Conservation (phyloP, 805 yeast genomes). For the Clavispora fructus region DNA sequence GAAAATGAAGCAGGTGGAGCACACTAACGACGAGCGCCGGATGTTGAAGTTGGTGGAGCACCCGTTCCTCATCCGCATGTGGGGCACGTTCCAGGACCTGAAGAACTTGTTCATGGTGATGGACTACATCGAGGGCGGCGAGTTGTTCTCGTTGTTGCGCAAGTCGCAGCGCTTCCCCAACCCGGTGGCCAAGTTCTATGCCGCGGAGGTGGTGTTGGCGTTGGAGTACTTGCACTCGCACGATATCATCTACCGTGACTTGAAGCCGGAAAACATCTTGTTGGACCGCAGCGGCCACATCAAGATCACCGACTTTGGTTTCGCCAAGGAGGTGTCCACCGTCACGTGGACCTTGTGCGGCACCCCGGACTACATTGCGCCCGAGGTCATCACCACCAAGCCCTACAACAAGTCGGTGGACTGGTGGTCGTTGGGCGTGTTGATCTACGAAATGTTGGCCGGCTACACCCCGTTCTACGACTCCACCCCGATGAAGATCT, state of each 20-base stretch:
- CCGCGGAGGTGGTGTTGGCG: slow-evolving; percentile 57
- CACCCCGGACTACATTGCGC: slow-evolving; percentile 62
- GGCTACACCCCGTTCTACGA: slow-evolving; percentile 62
- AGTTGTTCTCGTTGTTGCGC: slow-evolving; percentile 49
- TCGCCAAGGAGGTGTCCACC: slow-evolving; percentile 56
- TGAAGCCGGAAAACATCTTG: slow-evolving; percentile 57
- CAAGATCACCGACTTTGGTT: slow-evolving; percentile 57
- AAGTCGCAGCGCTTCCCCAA: slow-evolving; percentile 57
- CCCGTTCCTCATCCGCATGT: slow-evolving; percentile 57
- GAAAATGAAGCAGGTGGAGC: slow-evolving; percentile 59
- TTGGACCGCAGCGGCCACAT: slow-evolving; percentile 57
- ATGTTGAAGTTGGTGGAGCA: slow-evolving; percentile 55
- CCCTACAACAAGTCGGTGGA: slow-evolving; percentile 61
- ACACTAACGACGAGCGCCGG: slow-evolving; percentile 57
- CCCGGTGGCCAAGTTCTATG: slow-evolving; percentile 60
- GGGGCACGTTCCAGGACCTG: slow-evolving; percentile 64
- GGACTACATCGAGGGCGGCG: slow-evolving; percentile 66
- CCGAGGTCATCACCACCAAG: slow-evolving; percentile 59
- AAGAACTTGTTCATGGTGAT: slow-evolving; percentile 55
- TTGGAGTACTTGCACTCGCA: slow-evolving; percentile 55
- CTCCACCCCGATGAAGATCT: slow-evolving; percentile 59
- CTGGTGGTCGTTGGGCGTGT: slow-evolving; percentile 62
- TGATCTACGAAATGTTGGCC: slow-evolving; percentile 57
- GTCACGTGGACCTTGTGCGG: slow-evolving; percentile 62
- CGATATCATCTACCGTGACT: slow-evolving; percentile 55